Evolutionary conservation across 805 yeast genomes (phyloP), one percentile per base, ranked within the genome.

Genomic region (Suhomyces vadensis): DNA sequence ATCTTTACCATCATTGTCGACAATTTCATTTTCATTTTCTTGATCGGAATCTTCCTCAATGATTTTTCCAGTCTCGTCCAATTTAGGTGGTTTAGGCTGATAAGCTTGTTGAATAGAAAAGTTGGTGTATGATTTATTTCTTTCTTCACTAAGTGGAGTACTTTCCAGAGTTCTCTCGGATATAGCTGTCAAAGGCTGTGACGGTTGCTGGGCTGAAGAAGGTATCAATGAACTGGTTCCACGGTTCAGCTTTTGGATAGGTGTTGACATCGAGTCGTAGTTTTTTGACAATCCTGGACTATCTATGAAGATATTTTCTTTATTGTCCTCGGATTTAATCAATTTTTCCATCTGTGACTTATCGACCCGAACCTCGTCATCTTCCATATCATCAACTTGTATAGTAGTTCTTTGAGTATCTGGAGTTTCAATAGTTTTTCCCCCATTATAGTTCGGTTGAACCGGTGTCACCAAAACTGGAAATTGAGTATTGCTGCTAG

Each of bases 271-370:
- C 3, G 55, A 39, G 14, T 57, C 61, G 37, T 52, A 58, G 4
- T 52, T 41, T 40, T 68, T 67, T 40, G 56, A 43, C 6, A 13
- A 14, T 16, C 16, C 13, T 42, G 56, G 44, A 13, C 35, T 39
- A 16, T 67, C 75, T 19, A 69, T 61, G 49, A 74, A 75, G 4
- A 70, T 67, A 50, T 75, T 75, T 46, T 77, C 82, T 47, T 77
- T 77, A 51, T 77, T 73, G 33, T 74, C 80, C 21, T 60, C 64
- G 19, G 52, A 46, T 35, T 58, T 59, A 39, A 54, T 52, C n/a
- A 63, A 56, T 16, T 50, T 56, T 20, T 60, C 62, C 25, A 69
- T 41, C 20, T 69, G 72, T 23, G 63, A 64, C 35, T 61, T 67
- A 50, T 65, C 61, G 2, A 67, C 72, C 37, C 68, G 58, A 16